Conservation (phyloP, 805 yeast species). For the Hemisphaericaspora nanyangensis region DNA sequence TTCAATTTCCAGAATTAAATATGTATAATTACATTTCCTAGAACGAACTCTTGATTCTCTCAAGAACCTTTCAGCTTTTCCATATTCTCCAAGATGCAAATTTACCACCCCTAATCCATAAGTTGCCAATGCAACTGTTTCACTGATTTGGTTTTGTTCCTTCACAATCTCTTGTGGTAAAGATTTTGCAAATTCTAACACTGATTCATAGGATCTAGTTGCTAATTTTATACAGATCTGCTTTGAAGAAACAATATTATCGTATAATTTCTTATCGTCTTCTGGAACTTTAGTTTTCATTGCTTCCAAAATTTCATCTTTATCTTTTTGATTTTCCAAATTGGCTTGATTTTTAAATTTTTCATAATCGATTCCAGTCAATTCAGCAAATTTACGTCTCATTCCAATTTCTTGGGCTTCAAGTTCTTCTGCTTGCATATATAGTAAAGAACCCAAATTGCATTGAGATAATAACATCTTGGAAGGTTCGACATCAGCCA, state of each 20-base stretch:
- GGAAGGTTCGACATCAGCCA: conserved; percentile 63
- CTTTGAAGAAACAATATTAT: conserved; percentile 14
- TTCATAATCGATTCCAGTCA: conserved; percentile 22
- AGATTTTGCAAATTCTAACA: conserved; percentile 27
- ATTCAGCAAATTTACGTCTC: conserved; percentile 19
- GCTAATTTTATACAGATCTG: conserved; percentile 27
- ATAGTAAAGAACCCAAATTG: conserved; percentile 66
- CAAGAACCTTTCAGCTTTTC: conserved; percentile 56
- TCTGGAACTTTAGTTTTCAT: conserved; percentile 3
- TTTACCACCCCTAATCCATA: conserved; percentile 82
- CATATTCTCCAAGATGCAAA: conserved; percentile 54
- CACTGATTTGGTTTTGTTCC: conserved; percentile 38
- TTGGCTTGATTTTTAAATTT: conserved; percentile 11
- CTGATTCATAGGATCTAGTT: conserved; percentile 32
- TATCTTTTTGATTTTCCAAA: conserved; percentile 5
- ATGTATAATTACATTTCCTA: conserved; percentile 58
- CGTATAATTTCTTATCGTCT: conserved; percentile 22
- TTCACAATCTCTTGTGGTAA: conserved; percentile 23
- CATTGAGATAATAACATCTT: conserved; percentile 63
- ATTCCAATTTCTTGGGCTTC: conserved; percentile 45
- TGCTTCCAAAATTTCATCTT: not conserved
- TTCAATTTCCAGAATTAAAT: conserved; percentile 61
- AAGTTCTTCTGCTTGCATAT: conserved; percentile 60
- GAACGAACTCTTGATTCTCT: conserved; percentile 72
- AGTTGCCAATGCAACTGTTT: conserved; percentile 73